Evolutionary conservation across 2,329 filamentous ascomycete species (phyloP).

Genomic region (Tolypocladium guangdongense): DNA sequence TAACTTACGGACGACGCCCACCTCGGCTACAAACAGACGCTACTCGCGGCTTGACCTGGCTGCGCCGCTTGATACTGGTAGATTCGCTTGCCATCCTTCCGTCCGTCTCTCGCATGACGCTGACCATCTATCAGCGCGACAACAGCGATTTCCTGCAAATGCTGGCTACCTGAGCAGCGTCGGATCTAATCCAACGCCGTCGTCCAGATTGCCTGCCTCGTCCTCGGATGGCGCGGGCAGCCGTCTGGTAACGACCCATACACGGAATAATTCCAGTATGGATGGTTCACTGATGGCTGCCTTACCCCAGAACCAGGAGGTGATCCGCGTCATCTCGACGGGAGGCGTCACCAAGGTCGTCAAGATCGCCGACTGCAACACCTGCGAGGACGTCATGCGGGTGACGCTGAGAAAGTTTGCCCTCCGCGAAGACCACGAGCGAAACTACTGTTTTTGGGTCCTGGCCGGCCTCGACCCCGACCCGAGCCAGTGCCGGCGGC

Average conservation of each 20-base stretch:
- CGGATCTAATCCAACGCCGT: constrained; percentile 31
- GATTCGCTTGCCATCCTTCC: constrained; percentile 23
- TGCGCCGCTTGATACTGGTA: constrained; percentile 32
- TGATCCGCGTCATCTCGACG: constrained; percentile 89
- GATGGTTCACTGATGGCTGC: constrained; percentile 81
- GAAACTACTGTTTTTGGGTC: constrained; percentile 96
- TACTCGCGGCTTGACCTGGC: constrained; percentile 50
- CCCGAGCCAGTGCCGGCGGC: constrained; percentile 65
- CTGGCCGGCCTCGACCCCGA: constrained; percentile 77
- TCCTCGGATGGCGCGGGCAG: constrained; percentile 54
- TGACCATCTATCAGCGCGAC: constrained; percentile 40
- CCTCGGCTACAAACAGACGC: constrained; percentile 38
- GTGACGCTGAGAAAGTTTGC: constrained; percentile 81
- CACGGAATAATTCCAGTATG: constrained; percentile 71
- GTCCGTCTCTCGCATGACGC: constrained; percentile 38
- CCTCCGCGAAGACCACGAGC: constrained; percentile 79
- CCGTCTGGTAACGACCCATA: constrained; percentile 55
- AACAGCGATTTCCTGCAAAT: constrained; percentile 46
- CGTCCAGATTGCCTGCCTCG: constrained; percentile 45
- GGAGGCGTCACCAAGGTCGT: constrained; percentile 87
- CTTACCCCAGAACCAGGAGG: constrained; percentile 73
- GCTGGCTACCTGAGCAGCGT: constrained; percentile 35
- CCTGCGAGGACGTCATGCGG: constrained; percentile 84
- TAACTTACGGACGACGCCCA: constrained; percentile 39
- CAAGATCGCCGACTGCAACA: constrained; percentile 84